phyloP scores from a whole-genome alignment of 768 basidiomycete species.

The Collybia sordida region DNA sequence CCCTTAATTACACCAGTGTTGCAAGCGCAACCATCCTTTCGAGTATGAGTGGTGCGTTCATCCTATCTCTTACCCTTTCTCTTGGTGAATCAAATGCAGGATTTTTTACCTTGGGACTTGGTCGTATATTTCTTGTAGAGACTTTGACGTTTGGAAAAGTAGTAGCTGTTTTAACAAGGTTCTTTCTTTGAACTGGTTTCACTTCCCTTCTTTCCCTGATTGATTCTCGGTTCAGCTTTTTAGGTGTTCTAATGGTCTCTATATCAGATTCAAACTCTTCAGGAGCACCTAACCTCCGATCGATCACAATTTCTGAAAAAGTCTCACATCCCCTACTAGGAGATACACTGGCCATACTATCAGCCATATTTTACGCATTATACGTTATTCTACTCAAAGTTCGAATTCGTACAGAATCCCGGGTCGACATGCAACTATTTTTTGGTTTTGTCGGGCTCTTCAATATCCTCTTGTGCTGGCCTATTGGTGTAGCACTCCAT shows the following conservation, averaged over 20 bases:
- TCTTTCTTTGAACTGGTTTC: too few species aligned
- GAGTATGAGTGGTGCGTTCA: slow-evolving; percentile 77
- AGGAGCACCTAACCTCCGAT: neutral
- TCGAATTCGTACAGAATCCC: slow-evolving; percentile 67
- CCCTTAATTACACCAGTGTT: slow-evolving; percentile 88
- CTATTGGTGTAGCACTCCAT: slow-evolving; percentile 71
- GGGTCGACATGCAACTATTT: slow-evolving; percentile 85
- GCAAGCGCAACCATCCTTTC: slow-evolving; percentile 90
- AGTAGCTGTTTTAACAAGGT: slow-evolving; percentile 80
- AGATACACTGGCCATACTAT: slow-evolving; percentile 77
- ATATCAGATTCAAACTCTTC: slow-evolving; percentile 64
- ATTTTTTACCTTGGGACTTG: slow-evolving; percentile 89
- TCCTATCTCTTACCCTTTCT: neutral
- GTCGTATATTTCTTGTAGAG: slow-evolving; percentile 82
- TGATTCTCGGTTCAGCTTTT: slow-evolving; percentile 48
- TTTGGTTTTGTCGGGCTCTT: slow-evolving; percentile 86
- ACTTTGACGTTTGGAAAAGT: slow-evolving; percentile 70
- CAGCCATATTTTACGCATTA: slow-evolving; percentile 75
- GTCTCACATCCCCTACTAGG: slow-evolving; percentile 56
- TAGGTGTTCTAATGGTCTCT: slow-evolving; percentile 87
- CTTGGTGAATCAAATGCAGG: slow-evolving; percentile 43
- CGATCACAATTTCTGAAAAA: slow-evolving; percentile 12
- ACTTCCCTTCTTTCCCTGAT: neutral
- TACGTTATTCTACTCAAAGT: slow-evolving; percentile 85
- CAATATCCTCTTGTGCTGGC: slow-evolving; percentile 68